Conservation (phyloP, 768 basidiomycete species). For the Rhodotorula taiwanensis region DNA sequence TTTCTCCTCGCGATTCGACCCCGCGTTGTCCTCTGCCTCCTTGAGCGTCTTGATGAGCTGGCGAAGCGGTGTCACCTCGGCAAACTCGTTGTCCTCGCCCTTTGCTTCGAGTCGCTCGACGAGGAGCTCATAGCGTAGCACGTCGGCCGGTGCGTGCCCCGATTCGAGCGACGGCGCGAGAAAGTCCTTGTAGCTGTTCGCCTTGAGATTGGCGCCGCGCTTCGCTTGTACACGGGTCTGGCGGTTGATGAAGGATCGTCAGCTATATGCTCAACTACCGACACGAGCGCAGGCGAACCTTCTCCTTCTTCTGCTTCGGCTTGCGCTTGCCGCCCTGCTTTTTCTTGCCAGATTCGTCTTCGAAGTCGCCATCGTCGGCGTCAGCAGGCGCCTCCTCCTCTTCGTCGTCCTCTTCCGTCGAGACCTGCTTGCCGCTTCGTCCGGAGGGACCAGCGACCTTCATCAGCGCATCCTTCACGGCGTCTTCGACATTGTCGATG, state of each 20-base stretch:
- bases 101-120: slow-evolving; percentile 26
- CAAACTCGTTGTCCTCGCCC: slow-evolving; percentile 26
- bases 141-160: slow-evolving; percentile 12
- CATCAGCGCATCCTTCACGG: neutral
- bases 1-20: slow-evolving; percentile 10
- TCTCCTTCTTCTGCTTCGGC: slow-evolving; percentile 1
- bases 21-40: slow-evolving; percentile 13
- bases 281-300: neutral
- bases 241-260: too few species aligned
- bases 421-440: neutral
- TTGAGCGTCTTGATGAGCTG: slow-evolving; percentile 19
- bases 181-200: slow-evolving; percentile 12
- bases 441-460: neutral
- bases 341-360: neutral
- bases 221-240: slow-evolving; percentile 12
- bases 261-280: neutral
- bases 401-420: neutral
- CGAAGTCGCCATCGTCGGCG: neutral
- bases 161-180: slow-evolving; percentile 19
- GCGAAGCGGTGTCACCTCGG: slow-evolving; percentile 12
- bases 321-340: neutral
- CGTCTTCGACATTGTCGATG: neutral
- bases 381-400: neutral
- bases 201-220: slow-evolving; percentile 19
- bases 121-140: slow-evolving; percentile 31